Base-by-base conservation (phyloP, 345 rosid genomes). In the Boechera retrofracta region DNA sequence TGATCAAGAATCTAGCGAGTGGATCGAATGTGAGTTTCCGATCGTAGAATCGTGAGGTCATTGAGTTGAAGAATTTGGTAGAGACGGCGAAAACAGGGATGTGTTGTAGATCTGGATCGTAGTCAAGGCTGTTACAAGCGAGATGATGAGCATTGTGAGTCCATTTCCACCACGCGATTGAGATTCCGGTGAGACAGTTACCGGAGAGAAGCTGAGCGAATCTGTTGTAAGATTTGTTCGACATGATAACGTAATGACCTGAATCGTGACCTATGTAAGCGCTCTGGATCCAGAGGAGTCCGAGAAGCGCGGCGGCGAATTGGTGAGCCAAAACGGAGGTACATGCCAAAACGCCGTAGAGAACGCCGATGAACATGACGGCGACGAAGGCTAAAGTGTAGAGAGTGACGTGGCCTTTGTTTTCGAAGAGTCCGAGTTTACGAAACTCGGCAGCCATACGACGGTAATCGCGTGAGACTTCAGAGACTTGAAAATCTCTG, bases 81-180 rank as follows among this genome's bases (percentile, higher is more conserved):
- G 97, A 92, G 33, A 95, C 98, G 2, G 97, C 99, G 53, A 95
- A 87, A 6, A 95, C 83, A 0, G 99, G 99, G 44, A 95, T 92
- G 77, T 95, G 99, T 66, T 95, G 99, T 4, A 95, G 94, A 84
- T 95, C 99, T 1, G 99, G 99, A 77, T 95, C 99, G 41, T 87
- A 77, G 72, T 95, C 99, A 2, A 95, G 93, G 54, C 97, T 91
- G 70, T 95, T 95, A 79, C 92, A 87, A n/a, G 99, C 91, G 13
- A 95, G 49, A 61, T 95, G 99, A 67, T 95, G 99, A 3, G 94
- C 97, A 58, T 95, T 95, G 65, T 95, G 99, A 28, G 98, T 95
- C 97, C 99, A 93, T 72, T 95, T 95, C 99, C 99, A 95, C 99
- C 99, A 93, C 6, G 98, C 99, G 71, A 95, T 95, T 58, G 97